These are phyloP conservation scores for Parastagonospora avenae DNA, from an alignment of 2,329 filamentous ascomycete species.

Conservation along the genomic window DNA sequence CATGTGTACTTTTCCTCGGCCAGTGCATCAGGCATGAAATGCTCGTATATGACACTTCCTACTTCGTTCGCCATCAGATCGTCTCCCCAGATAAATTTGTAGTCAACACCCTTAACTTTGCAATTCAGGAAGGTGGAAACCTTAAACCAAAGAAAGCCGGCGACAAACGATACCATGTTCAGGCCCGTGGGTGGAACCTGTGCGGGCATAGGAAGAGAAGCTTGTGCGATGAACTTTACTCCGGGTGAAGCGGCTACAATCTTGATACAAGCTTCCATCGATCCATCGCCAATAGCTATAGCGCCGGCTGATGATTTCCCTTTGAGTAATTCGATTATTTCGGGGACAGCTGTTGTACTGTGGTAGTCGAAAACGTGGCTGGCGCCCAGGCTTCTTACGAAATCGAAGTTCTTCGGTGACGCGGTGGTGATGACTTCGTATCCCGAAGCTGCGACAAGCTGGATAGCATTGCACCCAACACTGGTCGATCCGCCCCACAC, in stretches of 20 bases:
- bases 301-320: constrained; percentile 42
- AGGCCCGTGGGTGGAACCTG: too few relatives aligned
- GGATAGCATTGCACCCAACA: constrained; percentile 55
- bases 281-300: constrained; percentile 36
- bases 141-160: too few relatives aligned
- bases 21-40: background rate
- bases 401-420: constrained; percentile 53
- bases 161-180: too few relatives aligned
- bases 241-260: too few relatives aligned
- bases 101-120: too few relatives aligned
- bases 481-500: constrained; percentile 55
- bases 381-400: constrained; percentile 54
- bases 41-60: background rate
- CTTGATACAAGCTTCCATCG: constrained; percentile 18
- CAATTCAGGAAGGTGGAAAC: too few relatives aligned
- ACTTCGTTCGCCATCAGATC: background rate
- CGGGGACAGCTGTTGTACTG: constrained; percentile 31
- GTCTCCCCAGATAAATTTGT: too few relatives aligned
- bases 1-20: background rate
- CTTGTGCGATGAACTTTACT: too few relatives aligned
- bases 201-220: too few relatives aligned
- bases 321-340: constrained; percentile 44
- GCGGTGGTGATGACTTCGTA: constrained; percentile 52
- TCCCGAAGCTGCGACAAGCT: constrained; percentile 54
- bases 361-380: constrained; percentile 57